Conservation (phyloP, 148 eudicot genomes). For the Camellia granthamiana region DNA sequence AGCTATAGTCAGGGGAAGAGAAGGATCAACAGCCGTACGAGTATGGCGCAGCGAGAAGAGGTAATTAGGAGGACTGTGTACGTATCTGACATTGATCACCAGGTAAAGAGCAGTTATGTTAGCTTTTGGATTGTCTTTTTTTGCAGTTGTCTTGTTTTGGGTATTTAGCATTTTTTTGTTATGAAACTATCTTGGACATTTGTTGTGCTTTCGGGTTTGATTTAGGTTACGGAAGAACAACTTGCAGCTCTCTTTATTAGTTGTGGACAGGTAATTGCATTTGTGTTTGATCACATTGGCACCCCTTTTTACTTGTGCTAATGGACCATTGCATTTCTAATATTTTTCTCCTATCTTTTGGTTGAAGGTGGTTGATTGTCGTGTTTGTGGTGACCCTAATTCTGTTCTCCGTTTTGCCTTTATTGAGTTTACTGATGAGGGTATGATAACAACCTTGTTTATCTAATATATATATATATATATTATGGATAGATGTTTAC, state of each 20-base stretch:
- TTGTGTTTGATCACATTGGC: not conserved
- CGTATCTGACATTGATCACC: constrained; percentile 98
- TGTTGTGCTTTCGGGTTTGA: not conserved
- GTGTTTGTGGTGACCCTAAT: constrained; percentile 96
- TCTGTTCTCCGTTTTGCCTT: constrained; percentile 98
- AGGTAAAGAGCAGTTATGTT: constrained; percentile 38
- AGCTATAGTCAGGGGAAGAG: constrained; percentile 53
- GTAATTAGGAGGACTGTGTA: constrained; percentile 84
- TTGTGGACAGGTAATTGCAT: constrained; percentile 77
- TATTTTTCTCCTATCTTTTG: constrained; percentile 8
- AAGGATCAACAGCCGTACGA: constrained; percentile 70
- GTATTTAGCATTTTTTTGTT: not conserved
- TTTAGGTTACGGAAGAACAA: constrained; percentile 94
- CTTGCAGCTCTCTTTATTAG: constrained; percentile 80
- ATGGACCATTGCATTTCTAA: not conserved
- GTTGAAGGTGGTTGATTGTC: constrained; percentile 93
- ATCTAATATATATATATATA: not conserved
- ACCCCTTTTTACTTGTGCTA: not conserved
- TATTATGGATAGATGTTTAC: not conserved
- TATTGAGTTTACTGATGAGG: constrained; percentile 86
- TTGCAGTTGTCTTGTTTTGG: not conserved
- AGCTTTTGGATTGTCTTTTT: not conserved
- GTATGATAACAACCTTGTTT: constrained; percentile 33
- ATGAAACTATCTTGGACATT: constrained; percentile 1
- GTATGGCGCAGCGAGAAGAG: constrained; percentile 87